Percentiles rank a stretch among this genome's conserved stretches.
phyloP scores from a whole-genome alignment of 805 yeast genomes.

The Jamesozyma lodderae region DNA sequence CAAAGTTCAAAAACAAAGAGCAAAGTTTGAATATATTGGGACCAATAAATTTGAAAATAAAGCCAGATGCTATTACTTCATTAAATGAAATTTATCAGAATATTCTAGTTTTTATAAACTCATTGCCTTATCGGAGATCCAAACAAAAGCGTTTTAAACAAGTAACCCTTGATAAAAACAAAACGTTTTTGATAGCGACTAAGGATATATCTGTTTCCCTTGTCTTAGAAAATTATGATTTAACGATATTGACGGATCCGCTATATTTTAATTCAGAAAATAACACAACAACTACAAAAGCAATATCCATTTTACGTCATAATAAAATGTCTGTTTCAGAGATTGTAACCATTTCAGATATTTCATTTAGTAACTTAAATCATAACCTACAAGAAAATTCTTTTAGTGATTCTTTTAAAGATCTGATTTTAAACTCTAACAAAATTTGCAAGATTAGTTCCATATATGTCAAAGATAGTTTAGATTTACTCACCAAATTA shows the following conservation, averaged over 20 bases:
- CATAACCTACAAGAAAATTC: background rate
- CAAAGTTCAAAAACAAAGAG: background rate
- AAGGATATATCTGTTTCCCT: constrained; percentile 4
- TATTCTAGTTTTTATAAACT: too few species aligned
- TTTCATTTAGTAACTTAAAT: background rate
- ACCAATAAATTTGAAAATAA: too few species aligned
- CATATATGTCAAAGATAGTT: background rate
- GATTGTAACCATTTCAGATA: background rate
- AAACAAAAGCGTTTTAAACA: background rate
- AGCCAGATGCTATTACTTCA: too few species aligned
- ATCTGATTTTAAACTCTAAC: background rate
- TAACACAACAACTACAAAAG: background rate
- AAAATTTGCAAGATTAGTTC: background rate
- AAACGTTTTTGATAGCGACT: background rate
- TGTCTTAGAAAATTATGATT: background rate
- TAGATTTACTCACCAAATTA: background rate
- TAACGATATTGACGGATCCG: constrained; percentile 6
- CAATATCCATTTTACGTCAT: constrained; percentile 1
- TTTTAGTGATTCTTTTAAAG: constrained; percentile 1
- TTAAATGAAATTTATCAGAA: too few species aligned
- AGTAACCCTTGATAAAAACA: background rate
- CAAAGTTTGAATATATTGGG: too few species aligned
- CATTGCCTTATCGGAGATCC: too few species aligned
- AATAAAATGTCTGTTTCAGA: background rate
- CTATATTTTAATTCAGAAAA: background rate